A percentile compares a stretch with the other conserved stretches of the same genome.
Evolutionary conservation across 2,329 filamentous ascomycete species (phyloP).

Genomic region (Blumeria hordei): DNA sequence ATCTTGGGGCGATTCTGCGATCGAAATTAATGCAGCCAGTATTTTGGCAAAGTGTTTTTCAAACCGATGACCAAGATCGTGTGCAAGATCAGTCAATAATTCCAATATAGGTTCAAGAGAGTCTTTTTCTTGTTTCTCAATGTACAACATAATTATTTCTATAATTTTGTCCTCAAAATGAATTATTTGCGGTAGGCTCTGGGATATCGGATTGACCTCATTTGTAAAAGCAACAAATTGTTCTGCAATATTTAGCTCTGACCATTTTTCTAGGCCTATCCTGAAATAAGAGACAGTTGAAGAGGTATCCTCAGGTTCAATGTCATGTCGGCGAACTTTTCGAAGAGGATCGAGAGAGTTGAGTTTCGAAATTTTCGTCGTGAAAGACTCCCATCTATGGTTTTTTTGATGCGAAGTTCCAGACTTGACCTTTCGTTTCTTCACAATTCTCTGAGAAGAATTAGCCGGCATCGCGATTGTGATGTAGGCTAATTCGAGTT

Average conservation of each 20-base stretch:
- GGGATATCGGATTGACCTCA: slow-evolving; percentile 52
- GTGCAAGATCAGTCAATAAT: slow-evolving; percentile 81
- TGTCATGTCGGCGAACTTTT: slow-evolving; percentile 61
- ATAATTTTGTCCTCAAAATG: slow-evolving; percentile 78
- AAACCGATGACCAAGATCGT: slow-evolving; percentile 69
- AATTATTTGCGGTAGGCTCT: slow-evolving; percentile 76
- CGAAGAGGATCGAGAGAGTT: slow-evolving; percentile 79
- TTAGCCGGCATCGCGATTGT: slow-evolving; percentile 32
- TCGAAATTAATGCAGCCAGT: slow-evolving; percentile 48
- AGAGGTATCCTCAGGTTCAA: slow-evolving; percentile 55
- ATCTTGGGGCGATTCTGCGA: slow-evolving; percentile 55
- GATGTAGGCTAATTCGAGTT: neutral
- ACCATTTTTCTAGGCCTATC: slow-evolving; percentile 65
- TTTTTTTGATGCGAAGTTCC: slow-evolving; percentile 55
- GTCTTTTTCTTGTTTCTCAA: slow-evolving; percentile 52
- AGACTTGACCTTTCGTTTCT: slow-evolving; percentile 44
- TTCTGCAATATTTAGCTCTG: slow-evolving; percentile 71
- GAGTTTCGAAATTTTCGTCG: slow-evolving; percentile 68
- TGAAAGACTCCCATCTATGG: slow-evolving; percentile 81
- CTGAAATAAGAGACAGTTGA: slow-evolving; percentile 70
- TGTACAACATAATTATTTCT: slow-evolving; percentile 48
- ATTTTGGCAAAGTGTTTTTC: slow-evolving; percentile 66
- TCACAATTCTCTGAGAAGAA: slow-evolving; percentile 41
- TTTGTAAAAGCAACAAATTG: slow-evolving; percentile 56
- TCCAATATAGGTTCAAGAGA: slow-evolving; percentile 69